Evolutionary conservation across 257 asterid genomes (phyloP), one percentile per base, ranked within the genome.

Genomic region (Nyctanthes arbortristis): DNA sequence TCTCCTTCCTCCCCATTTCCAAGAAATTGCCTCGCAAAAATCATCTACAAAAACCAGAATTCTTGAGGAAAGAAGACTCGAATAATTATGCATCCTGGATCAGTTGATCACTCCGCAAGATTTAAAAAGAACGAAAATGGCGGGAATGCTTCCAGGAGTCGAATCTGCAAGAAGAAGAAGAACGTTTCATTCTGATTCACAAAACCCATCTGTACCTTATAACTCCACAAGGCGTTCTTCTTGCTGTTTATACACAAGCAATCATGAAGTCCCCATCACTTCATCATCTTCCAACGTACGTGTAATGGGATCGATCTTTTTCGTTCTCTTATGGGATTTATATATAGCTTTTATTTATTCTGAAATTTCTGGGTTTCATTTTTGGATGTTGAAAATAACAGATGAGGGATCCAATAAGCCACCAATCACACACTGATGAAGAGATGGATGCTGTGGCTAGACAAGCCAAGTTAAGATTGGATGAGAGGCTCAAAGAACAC

Each of bases 381-480:
- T 40, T 36, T n/a, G n/a, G n/a, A n/a, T n/a, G 24, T 54, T 59
- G 57, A 39, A 49, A 67, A 39, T 34, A 78, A 79, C 77, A 68
- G 33, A n/a, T n/a, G n/a, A 77, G 79, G 31, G 36, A 68, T 24
- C 33, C 67, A 57, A 40, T 18, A 34, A 68, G 40, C 40, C 76
- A n/a, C n/a, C n/a, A 67, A 64, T 74, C 66, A 11, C 43, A 73
- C 33, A 37, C 43, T 45, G 79, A 77, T 75, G 69, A 65, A 59
- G 79, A 73, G 71, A 76, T 77, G 7, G 77, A 63, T 22, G 75
- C 69, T 43, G 78, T 69, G 33, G 82, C 71, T 5, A 77, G 77
- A 75, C 86, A 82, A 77, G 87, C 87, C 65, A 80, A 86, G 73
- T 78, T 76, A 64, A 88, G 96, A 72, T 76, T 88, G 71, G 96